Percentiles rank a stretch among this genome's conserved stretches.
phyloP scores from a whole-genome alignment of 805 yeast species.

The Sugiyamaella marilandica region DNA sequence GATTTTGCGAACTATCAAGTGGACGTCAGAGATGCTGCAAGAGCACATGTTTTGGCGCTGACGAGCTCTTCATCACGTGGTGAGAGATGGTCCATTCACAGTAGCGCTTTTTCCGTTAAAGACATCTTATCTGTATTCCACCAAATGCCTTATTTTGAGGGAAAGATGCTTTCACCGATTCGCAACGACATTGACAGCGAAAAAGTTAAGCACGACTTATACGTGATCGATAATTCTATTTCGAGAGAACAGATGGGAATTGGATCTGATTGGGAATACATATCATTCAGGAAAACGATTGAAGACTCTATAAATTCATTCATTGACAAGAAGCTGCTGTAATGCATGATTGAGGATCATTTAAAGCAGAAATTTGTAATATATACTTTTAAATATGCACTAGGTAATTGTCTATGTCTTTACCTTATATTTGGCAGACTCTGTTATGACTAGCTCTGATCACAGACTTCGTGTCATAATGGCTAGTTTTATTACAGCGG shows the following conservation, averaged over 20 bases:
- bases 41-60: conserved; percentile 50
- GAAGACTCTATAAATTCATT: not conserved
- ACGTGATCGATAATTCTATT: not conserved
- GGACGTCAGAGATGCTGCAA: conserved; percentile 62
- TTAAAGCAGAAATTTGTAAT: not conserved
- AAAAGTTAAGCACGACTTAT: not conserved
- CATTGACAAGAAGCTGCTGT: not conserved
- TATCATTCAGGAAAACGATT: not conserved
- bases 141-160: not conserved
- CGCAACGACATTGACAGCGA: not conserved
- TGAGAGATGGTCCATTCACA: conserved; percentile 10
- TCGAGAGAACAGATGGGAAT: not conserved
- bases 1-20: conserved; percentile 27
- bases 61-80: conserved; percentile 30
- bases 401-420: no score
- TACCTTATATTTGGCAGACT: no score
- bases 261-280: not conserved
- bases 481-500: no score
- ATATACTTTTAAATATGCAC: no score
- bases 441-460: no score
- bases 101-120: not conserved
- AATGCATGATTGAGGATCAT: not conserved
- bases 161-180: not conserved
- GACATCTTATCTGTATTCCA: not conserved
- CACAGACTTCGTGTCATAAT: no score